These are phyloP conservation scores for Cercospora sp. DNA, from an alignment of 2,329 filamentous ascomycete genomes.

Conservation along the genomic window DNA sequence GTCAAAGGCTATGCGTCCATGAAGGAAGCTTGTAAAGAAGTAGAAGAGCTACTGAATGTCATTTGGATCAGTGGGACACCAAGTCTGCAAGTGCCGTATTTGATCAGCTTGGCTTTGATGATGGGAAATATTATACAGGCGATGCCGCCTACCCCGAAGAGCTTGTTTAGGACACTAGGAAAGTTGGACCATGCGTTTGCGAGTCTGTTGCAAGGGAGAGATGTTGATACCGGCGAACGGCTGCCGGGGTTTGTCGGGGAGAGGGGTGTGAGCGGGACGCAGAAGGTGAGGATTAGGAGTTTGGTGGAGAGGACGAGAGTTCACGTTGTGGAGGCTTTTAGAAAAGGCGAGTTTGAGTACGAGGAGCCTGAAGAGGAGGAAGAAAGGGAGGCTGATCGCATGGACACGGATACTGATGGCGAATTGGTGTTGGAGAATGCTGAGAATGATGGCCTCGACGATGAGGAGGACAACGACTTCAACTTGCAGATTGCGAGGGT, in stretches of 20 bases:
- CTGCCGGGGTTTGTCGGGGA: conserved; percentile 70
- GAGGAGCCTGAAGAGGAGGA: conserved; percentile 42
- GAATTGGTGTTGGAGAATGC: conserved; percentile 35
- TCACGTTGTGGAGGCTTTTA: conserved; percentile 67
- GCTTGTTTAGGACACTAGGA: conserved; percentile 68
- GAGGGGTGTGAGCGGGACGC: conserved; percentile 69
- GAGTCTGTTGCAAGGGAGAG: conserved; percentile 67
- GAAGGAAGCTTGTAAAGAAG: conserved; percentile 68
- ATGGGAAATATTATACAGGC: conserved; percentile 69
- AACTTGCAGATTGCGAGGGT: conserved; percentile 73
- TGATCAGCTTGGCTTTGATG: conserved; percentile 74
- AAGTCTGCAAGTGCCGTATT: conserved; percentile 78
- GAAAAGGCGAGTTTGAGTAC: conserved; percentile 50
- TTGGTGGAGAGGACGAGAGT: conserved; percentile 75
- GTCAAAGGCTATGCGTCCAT: conserved; percentile 61
- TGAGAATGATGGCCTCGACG: conserved; percentile 24
- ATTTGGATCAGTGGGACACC: conserved; percentile 87
- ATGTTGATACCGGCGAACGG: conserved; percentile 63
- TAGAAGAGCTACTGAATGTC: conserved; percentile 74
- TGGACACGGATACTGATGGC: conserved; percentile 43
- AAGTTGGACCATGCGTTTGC: conserved; percentile 86
- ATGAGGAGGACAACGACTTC: conserved; percentile 43
- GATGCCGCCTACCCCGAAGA: conserved; percentile 67
- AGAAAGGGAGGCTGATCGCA: conserved; percentile 36
- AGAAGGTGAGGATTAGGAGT: conserved; percentile 84